These are phyloP conservation scores for Linnemannia zychae DNA, from an alignment of 192 early-diverging fungal species.

Conservation along the genomic window DNA sequence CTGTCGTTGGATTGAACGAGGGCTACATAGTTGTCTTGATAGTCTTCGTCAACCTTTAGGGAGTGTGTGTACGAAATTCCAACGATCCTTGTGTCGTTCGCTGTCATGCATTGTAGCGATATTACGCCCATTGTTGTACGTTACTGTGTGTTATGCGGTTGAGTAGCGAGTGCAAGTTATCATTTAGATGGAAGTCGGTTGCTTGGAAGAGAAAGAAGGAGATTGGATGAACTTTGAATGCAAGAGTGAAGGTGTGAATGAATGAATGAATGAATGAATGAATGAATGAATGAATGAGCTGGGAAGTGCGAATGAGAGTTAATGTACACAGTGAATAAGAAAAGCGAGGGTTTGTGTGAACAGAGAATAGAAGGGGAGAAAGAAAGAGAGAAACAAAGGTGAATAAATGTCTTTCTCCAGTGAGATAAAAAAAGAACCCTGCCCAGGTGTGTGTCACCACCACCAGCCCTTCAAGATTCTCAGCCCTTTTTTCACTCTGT, in stretches of 20 bases:
- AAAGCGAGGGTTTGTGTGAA: not conserved
- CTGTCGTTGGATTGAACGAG: conserved; percentile 29
- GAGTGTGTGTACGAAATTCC: conserved; percentile 25
- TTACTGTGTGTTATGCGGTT: not conserved
- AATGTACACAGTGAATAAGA: not conserved
- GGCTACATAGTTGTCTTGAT: not conserved
- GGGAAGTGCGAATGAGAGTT: not conserved
- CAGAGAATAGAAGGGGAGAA: not conserved
- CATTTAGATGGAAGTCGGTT: not conserved
- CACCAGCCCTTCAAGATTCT: too few relatives aligned
- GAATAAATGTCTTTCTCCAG: too few relatives aligned
- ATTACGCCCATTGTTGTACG: conserved; percentile 1
- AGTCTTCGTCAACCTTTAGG: not conserved
- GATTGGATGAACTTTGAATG: not conserved
- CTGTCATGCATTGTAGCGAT: conserved; percentile 1
- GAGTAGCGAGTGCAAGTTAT: not conserved
- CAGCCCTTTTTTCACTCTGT: not conserved
- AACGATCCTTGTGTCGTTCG: conserved; percentile 19
- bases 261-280: too few relatives aligned
- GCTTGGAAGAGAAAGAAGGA: too few relatives aligned
- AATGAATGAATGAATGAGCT: too few relatives aligned
- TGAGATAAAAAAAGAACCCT: too few relatives aligned
- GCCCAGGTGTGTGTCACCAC: too few relatives aligned
- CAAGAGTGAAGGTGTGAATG: not conserved
- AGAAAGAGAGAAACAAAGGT: not conserved